Evolutionary conservation across 2,329 filamentous ascomycete species (phyloP).

Genomic region (Bertia moriformis): DNA sequence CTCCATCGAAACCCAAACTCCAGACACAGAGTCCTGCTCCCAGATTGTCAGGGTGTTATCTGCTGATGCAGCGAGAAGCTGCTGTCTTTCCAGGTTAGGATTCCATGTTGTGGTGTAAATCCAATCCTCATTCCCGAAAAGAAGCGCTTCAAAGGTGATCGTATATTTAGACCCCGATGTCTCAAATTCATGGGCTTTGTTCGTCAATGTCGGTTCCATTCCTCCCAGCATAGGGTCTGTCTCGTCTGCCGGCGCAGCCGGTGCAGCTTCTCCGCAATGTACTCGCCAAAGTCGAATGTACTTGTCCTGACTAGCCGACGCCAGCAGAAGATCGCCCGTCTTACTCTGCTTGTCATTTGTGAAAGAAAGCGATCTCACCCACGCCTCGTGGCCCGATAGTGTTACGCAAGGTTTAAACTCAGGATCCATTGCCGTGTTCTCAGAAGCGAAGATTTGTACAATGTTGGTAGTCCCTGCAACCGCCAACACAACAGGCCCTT

Average conservation of each 20-base stretch:
- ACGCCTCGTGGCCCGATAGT: slow-evolving; percentile 80
- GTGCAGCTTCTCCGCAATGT: slow-evolving; percentile 49
- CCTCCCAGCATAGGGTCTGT: slow-evolving; percentile 41
- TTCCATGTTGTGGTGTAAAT: slow-evolving; percentile 58
- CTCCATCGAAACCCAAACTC: slow-evolving; percentile 78
- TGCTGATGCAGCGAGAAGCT: slow-evolving; percentile 77
- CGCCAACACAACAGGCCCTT: slow-evolving; percentile 50
- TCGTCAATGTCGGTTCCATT: slow-evolving; percentile 58
- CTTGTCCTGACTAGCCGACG: slow-evolving; percentile 93
- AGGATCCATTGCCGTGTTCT: slow-evolving; percentile 17
- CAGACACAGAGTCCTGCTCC: slow-evolving; percentile 70
- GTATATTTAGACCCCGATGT: slow-evolving; percentile 51
- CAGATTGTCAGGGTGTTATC: slow-evolving; percentile 92
- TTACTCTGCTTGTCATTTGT: slow-evolving; percentile 39
- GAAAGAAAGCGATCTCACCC: slow-evolving; percentile 79
- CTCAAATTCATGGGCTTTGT: slow-evolving; percentile 72
- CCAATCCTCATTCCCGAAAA: slow-evolving; percentile 96
- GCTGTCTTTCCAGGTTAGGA: slow-evolving; percentile 27
- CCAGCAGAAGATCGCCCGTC: slow-evolving; percentile 60
- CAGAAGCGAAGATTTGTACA: slow-evolving; percentile 66
- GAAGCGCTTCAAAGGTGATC: slow-evolving; percentile 80
- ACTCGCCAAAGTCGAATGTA: slow-evolving; percentile 90
- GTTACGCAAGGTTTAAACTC: slow-evolving; percentile 62
- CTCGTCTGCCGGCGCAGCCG: slow-evolving; percentile 32
- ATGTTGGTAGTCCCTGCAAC: slow-evolving; percentile 70